These are phyloP conservation scores for Lepidium africanum DNA, from an alignment of 345 rosid genomes.

Conservation along the genomic window DNA sequence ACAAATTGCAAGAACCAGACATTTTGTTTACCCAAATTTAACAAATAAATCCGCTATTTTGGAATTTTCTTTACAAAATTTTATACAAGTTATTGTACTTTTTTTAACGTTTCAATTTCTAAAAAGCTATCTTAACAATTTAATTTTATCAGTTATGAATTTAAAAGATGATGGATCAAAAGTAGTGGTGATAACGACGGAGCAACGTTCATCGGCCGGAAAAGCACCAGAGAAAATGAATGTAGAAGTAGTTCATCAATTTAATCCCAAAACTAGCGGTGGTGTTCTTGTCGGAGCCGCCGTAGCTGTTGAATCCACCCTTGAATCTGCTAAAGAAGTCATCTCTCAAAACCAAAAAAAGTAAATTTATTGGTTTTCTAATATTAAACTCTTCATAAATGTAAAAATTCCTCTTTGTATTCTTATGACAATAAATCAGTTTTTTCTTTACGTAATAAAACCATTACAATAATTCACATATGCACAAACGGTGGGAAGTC, in stretches of 20 bases:
- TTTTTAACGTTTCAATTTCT: not conserved
- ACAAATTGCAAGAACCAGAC: conserved; percentile 7
- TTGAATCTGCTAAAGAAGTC: conserved; percentile 56
- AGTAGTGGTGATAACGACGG: conserved; percentile 35
- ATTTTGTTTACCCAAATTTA: not conserved
- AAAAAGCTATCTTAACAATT: not conserved
- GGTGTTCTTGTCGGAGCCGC: conserved; percentile 56
- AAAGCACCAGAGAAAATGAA: conserved; percentile 38
- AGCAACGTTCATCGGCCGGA: conserved; percentile 45
- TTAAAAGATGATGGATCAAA: conserved; percentile 29
- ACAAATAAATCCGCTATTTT: not conserved
- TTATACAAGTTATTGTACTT: not conserved
- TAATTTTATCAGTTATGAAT: not conserved
- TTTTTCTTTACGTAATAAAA: not conserved
- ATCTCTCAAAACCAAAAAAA: conserved; percentile 12
- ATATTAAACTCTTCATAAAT: not conserved
- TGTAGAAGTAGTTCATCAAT: conserved; percentile 44
- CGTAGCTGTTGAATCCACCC: conserved; percentile 42
- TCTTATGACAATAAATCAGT: not conserved
- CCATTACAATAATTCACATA: not conserved
- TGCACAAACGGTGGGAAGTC: not conserved
- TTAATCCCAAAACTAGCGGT: conserved; percentile 43
- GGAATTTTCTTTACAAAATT: not conserved
- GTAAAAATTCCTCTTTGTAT: not conserved
- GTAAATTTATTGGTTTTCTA: not conserved